A percentile compares a stretch with the other conserved stretches of the same genome.
Evolutionary conservation across 1,139 yeast genomes (phyloP).

Genomic region (Yamadazyma conglobata): DNA sequence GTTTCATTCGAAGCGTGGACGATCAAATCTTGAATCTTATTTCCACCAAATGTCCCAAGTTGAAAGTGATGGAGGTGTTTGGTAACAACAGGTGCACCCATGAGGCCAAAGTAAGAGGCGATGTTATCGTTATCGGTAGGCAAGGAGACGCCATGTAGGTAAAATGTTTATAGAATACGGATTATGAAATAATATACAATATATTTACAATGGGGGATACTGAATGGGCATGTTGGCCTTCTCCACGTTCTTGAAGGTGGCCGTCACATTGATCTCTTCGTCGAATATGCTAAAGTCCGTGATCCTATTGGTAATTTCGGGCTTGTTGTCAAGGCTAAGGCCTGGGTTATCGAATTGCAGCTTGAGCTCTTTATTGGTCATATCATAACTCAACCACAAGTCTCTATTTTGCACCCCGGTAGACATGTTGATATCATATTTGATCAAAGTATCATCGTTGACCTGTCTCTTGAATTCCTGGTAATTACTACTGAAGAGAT

Average conservation of each 20-base stretch:
- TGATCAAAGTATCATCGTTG: slow-evolving; percentile 21
- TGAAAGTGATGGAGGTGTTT: slow-evolving; percentile 69
- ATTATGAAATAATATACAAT: slow-evolving; percentile 1
- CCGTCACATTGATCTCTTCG: slow-evolving; percentile 39
- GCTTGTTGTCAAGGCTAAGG: slow-evolving; percentile 46
- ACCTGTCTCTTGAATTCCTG: slow-evolving; percentile 14
- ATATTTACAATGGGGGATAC: slow-evolving; percentile 19
- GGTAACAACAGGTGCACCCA: slow-evolving; percentile 71
- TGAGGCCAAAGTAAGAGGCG: slow-evolving; percentile 49
- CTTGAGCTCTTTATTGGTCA: slow-evolving; percentile 15
- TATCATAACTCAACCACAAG: slow-evolving; percentile 3
- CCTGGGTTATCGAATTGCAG: slow-evolving; percentile 65
- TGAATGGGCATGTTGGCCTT: slow-evolving; percentile 42
- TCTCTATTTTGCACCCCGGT: slow-evolving; percentile 16
- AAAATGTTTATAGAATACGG: too few species aligned
- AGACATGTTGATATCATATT: slow-evolving; percentile 23
- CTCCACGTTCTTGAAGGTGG: slow-evolving; percentile 61
- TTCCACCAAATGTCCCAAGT: slow-evolving; percentile 54
- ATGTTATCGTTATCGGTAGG: slow-evolving; percentile 68
- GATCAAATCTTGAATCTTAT: slow-evolving; percentile 56
- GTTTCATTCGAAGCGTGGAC: slow-evolving; percentile 74
- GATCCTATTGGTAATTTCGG: slow-evolving; percentile 49
- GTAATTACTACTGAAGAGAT: slow-evolving; percentile 25
- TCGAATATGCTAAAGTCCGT: slow-evolving; percentile 25
- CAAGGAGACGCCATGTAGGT: slow-evolving; percentile 8